A percentile compares a stretch with the other conserved stretches of the same genome.
Conservation (phyloP, 2,329 filamentous ascomycete genomes). For the Lecanicillium sp. region DNA sequence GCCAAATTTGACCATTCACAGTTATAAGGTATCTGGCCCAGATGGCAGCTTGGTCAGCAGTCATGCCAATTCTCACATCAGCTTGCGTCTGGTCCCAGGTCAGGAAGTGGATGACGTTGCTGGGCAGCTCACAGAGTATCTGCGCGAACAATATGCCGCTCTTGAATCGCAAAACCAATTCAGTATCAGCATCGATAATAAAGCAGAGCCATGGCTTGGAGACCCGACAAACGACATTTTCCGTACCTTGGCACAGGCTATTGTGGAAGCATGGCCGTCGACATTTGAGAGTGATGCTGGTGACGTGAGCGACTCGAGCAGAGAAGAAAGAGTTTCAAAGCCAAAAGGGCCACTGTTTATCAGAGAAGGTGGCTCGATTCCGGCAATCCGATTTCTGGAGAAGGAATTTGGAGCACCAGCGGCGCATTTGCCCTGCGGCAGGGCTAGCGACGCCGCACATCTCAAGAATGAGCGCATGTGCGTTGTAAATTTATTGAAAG, state of each 20-base stretch:
- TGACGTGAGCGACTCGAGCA: background rate
- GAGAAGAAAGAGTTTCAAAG: constrained; percentile 14
- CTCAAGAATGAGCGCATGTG: constrained; percentile 91
- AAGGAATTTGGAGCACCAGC: constrained; percentile 89
- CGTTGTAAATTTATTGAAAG: constrained; percentile 81
- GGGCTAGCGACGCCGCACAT: constrained; percentile 90
- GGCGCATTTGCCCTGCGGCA: constrained; percentile 87
- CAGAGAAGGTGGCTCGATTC: constrained; percentile 89
- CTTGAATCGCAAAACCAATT: constrained; percentile 77
- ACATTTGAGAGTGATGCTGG: constrained; percentile 25
- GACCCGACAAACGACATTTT: constrained; percentile 89
- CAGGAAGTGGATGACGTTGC: constrained; percentile 80
- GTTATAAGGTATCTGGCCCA: constrained; percentile 85
- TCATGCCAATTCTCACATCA: constrained; percentile 80
- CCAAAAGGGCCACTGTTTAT: constrained; percentile 76
- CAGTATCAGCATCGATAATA: constrained; percentile 78
- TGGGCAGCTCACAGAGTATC: constrained; percentile 54
- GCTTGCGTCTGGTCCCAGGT: constrained; percentile 84
- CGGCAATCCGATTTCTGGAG: constrained; percentile 86
- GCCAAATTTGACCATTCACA: constrained; percentile 87
- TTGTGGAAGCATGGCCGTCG: constrained; percentile 75
- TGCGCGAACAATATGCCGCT: constrained; percentile 61
- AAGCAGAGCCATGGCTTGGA: constrained; percentile 92
- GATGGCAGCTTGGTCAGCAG: constrained; percentile 89
- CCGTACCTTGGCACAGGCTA: constrained; percentile 74